Base-by-base conservation (phyloP, 352 stramenopile genomes). In the Globisporangium alternatum region DNA sequence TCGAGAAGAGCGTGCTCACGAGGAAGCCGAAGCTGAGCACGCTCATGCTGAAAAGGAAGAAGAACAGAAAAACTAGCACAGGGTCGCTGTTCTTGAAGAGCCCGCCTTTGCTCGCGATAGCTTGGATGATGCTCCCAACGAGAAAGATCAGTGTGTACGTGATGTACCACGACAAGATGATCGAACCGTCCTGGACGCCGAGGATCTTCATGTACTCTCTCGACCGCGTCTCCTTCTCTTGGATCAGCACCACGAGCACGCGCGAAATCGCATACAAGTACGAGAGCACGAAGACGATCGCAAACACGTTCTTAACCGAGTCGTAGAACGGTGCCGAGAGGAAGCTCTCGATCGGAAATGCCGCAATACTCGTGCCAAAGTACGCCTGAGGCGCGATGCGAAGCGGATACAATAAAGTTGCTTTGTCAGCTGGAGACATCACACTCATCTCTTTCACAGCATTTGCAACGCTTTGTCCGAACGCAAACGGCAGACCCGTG, bases 201-300 rank as follows among this genome's bases (percentile, higher is more conserved):
- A 89, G 65, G 52, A 90, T 90, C 60, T 90, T 90, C 67, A 90
- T 81, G 56, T 87, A 85, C 47, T 90, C 81, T 37, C 81, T 66
- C 43, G 74, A 72, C 2, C 76, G 65, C 6, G 78, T 80, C 65
- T 90, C 81, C 41, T 90, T 90, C 70, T 98, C 93, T 25, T 83
- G 72, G 17, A 98, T 95, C 28, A 89, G 71, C 33, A 77, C 81
- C 35, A 94, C 80, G 7, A 98, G 70, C 22, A 97, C 81, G 4
- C 86, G 76, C 44, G 89, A 95, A 13, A 90, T 66, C 3, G 76
- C 69, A 31, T 87, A 84, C 21, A 90, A 35, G 54, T 90, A 88
- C 30, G 87, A 81, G 30, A 98, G 70, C 30, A 97, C 69, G 68
- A 97, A 97, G 22, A 98, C 85, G 35, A 98, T 69, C 10, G 83